Conservation (phyloP, 2,329 filamentous ascomycete species). For the Claviceps spartinae region DNA sequence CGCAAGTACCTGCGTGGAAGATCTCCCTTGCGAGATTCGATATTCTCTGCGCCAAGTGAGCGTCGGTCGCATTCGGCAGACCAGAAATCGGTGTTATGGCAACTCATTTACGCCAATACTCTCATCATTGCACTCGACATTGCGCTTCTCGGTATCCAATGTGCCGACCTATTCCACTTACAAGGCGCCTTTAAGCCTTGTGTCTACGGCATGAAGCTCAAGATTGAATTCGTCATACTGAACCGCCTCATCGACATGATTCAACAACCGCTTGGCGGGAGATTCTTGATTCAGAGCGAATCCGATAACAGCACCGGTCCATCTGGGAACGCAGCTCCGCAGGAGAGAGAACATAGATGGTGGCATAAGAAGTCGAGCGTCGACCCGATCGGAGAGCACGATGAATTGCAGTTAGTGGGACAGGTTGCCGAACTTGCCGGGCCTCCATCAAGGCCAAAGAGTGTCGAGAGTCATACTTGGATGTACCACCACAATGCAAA, state of each 20-base stretch:
- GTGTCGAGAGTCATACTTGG: not conserved
- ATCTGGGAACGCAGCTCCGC: not conserved
- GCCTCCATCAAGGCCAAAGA: not conserved
- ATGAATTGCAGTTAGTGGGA: not conserved
- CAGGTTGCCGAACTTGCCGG: not conserved
- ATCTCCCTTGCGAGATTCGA: constrained; percentile 5
- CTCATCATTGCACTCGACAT: constrained; percentile 33
- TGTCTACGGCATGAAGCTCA: constrained; percentile 26
- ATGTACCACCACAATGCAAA: not conserved
- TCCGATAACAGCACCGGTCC: not conserved
- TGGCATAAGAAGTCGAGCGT: constrained; percentile 1
- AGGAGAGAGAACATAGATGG: not conserved
- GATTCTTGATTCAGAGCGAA: constrained; percentile 1
- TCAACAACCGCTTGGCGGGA: not conserved
- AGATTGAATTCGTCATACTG: constrained; percentile 26
- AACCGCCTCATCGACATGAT: constrained; percentile 22
- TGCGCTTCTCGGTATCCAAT: constrained; percentile 25
- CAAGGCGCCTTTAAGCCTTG: constrained; percentile 24
- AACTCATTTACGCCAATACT: constrained; percentile 32
- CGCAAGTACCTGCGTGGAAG: constrained; percentile 7
- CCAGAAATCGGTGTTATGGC: constrained; percentile 13
- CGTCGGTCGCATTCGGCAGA: constrained; percentile 9
- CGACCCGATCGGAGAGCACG: not conserved
- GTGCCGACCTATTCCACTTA: constrained; percentile 20
- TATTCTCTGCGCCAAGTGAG: constrained; percentile 26